Conservation (phyloP, 306 rosid species). For the Ammopiptanthus mongolicus region DNA sequence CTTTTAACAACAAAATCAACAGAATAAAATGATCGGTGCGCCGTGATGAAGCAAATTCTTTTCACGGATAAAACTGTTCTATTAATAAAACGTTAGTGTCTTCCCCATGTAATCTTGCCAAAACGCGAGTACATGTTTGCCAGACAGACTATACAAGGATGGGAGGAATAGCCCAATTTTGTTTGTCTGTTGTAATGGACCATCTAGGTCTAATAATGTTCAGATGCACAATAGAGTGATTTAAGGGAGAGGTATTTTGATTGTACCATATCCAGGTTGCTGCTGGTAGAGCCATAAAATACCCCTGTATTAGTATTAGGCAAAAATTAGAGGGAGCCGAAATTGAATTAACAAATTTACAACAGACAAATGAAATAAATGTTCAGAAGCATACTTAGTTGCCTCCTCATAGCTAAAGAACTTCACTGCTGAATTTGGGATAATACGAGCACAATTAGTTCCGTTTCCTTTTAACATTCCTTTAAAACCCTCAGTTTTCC, state of each 20-base stretch:
- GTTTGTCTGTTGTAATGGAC: conserved; percentile 10
- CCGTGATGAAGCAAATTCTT: background rate
- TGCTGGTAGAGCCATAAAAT: conserved; percentile 59
- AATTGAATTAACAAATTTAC: background rate
- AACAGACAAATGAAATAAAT: background rate
- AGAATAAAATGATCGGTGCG: background rate
- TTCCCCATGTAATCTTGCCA: background rate
- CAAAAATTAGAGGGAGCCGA: background rate
- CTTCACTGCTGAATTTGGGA: conserved; percentile 89
- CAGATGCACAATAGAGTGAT: background rate
- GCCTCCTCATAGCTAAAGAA: conserved; percentile 96
- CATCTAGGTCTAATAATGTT: background rate
- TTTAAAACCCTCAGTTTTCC: conserved; percentile 85
- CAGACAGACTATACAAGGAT: background rate
- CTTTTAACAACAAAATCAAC: background rate
- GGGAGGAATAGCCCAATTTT: background rate
- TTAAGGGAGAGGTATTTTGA: background rate
- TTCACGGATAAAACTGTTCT: background rate
- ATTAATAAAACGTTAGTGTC: background rate
- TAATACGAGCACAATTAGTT: conserved; percentile 87
- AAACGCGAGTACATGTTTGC: background rate
- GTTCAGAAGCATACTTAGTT: conserved; percentile 51
- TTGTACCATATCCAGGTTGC: conserved; percentile 68
- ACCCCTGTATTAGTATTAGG: conserved; percentile 43
- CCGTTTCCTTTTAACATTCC: conserved; percentile 92